phyloP scores from a whole-genome alignment of 2,329 filamentous ascomycete species.

The Periconia sp. region DNA sequence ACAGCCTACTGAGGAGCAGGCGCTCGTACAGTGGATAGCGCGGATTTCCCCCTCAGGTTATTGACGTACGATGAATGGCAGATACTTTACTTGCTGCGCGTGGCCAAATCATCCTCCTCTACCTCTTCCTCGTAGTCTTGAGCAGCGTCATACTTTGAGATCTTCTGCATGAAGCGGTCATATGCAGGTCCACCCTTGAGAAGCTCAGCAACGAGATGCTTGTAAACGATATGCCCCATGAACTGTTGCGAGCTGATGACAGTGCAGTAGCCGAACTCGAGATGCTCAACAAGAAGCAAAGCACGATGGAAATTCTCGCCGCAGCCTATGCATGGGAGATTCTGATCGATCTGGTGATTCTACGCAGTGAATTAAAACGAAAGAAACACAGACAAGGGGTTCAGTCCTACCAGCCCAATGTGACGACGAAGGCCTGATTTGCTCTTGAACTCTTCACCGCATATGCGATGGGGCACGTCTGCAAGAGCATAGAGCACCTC shows the following conservation, averaged over 20 bases:
- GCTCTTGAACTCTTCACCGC: slow-evolving; percentile 61
- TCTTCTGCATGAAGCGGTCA: slow-evolving; percentile 37
- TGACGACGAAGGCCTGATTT: slow-evolving; percentile 59
- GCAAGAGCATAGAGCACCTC: too few species aligned
- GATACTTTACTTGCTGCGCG: too few species aligned
- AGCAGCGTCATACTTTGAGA: slow-evolving; percentile 31
- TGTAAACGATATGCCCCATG: slow-evolving; percentile 57
- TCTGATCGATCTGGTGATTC: slow-evolving; percentile 58
- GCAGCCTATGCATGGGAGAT: slow-evolving; percentile 62
- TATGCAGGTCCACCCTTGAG: slow-evolving; percentile 22
- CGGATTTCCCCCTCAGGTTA: too few species aligned
- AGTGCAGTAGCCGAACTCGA: slow-evolving; percentile 60
- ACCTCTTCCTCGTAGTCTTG: slow-evolving; percentile 35
- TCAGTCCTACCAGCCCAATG: slow-evolving; percentile 54
- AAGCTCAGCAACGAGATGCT: slow-evolving; percentile 51
- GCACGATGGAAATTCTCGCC: slow-evolving; percentile 55
- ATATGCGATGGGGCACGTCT: too few species aligned
- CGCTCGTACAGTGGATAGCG: too few species aligned
- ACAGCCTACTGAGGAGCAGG: too few species aligned
- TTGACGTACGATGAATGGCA: too few species aligned
- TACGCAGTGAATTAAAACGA: too few species aligned
- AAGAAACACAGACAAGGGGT: too few species aligned
- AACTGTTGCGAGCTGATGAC: slow-evolving; percentile 53
- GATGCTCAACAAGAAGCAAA: slow-evolving; percentile 58
- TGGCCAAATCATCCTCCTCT: too few species aligned